Percentiles rank a stretch among this genome's conserved stretches.
phyloP scores from a whole-genome alignment of 371 early-diverging fungal genomes.

The Mucor sp. region DNA sequence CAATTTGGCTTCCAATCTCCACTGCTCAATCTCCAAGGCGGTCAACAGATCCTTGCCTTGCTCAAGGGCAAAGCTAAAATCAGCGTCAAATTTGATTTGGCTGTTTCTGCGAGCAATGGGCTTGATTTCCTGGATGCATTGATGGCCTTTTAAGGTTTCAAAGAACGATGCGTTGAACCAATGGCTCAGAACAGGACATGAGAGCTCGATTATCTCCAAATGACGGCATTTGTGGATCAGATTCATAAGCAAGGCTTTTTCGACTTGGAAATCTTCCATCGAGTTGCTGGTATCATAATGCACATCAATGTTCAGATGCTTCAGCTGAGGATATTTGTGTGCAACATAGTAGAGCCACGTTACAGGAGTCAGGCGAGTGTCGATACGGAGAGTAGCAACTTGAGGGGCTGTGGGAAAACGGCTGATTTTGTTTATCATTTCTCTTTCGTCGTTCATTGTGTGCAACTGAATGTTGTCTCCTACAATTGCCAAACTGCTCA shows the following conservation, averaged over 20 bases:
- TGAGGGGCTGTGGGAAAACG: background rate
- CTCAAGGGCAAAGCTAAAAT: constrained; percentile 4
- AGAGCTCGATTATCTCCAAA: background rate
- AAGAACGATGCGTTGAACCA: constrained; percentile 19
- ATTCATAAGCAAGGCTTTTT: background rate
- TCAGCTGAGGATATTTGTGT: constrained; percentile 15
- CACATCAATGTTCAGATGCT: background rate
- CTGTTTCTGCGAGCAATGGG: background rate
- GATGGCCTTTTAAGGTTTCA: background rate
- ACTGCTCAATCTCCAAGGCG: constrained; percentile 17
- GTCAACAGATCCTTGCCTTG: constrained; percentile 1
- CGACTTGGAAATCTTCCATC: background rate
- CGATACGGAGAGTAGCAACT: background rate
- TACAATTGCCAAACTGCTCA: background rate
- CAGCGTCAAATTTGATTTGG: constrained; percentile 7
- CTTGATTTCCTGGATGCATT: background rate
- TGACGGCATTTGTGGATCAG: constrained; percentile 2
- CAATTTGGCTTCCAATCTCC: constrained; percentile 12
- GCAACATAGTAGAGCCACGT: constrained; percentile 18
- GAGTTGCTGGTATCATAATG: background rate
- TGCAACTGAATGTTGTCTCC: constrained; percentile 14
- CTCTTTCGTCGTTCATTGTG: background rate
- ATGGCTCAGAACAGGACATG: constrained; percentile 1
- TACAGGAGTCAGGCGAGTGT: constrained; percentile 5
- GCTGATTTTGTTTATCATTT: background rate